phyloP scores from a whole-genome alignment of 441 rosid genomes.

The Populus hybrid region DNA sequence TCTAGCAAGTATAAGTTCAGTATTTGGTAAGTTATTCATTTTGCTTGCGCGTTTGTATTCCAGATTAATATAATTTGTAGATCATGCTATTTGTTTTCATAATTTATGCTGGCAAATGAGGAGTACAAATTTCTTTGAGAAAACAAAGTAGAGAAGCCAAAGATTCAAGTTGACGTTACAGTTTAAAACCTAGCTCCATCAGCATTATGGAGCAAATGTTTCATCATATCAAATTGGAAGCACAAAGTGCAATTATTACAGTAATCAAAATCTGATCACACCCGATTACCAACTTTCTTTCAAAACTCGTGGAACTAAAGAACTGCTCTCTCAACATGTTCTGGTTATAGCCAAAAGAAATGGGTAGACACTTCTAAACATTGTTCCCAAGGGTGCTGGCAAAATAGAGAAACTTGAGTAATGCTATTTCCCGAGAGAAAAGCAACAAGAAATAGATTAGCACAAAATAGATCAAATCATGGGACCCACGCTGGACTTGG shows the following conservation, averaged over 20 bases:
- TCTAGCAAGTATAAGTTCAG: constrained; percentile 54
- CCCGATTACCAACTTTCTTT: neutral
- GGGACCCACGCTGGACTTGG: neutral
- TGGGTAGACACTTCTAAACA: too few species aligned
- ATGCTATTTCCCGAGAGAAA: neutral
- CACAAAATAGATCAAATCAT: too few species aligned
- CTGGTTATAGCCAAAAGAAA: too few species aligned
- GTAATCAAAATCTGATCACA: neutral
- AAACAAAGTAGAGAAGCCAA: neutral
- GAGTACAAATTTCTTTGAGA: neutral
- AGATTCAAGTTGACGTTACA: neutral
- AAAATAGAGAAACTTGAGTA: neutral
- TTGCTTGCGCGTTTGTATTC: constrained; percentile 12
- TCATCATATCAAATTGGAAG: neutral
- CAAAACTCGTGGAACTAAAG: neutral
- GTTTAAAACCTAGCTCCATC: neutral
- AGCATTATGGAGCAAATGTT: neutral
- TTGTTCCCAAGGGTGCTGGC: neutral
- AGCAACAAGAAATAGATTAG: neutral
- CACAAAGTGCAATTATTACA: neutral
- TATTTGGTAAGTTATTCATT: constrained; percentile 51
- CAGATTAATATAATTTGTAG: constrained; percentile 7
- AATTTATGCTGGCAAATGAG: neutral
- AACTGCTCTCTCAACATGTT: too few species aligned
- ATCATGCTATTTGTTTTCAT: neutral